Conservation (phyloP, 495 filamentous ascomycete species). For the Trichoderma virens region DNA sequence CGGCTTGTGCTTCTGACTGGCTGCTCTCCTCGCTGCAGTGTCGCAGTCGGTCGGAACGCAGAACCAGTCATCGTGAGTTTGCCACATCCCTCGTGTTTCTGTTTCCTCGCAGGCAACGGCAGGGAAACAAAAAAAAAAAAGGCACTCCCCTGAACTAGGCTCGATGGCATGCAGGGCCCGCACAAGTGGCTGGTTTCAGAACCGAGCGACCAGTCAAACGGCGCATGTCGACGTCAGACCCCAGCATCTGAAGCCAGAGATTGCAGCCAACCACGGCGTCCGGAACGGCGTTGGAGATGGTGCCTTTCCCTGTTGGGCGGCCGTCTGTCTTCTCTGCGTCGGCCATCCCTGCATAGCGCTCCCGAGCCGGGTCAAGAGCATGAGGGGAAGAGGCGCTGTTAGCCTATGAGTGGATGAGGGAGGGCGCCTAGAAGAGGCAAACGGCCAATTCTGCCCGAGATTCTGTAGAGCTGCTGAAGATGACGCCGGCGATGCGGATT, state of each 20-base stretch:
- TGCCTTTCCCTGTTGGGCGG: neutral
- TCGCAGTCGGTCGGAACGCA: neutral
- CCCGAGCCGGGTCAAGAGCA: slow-evolving; percentile 3
- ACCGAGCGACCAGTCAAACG: neutral
- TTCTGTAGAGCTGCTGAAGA: neutral
- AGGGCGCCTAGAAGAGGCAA: neutral
- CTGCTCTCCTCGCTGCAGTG: neutral
- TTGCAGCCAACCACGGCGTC: slow-evolving; percentile 4
- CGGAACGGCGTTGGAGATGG: slow-evolving; percentile 1
- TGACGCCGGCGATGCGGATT: no score
- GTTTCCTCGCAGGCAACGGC: neutral
- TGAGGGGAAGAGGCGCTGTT: neutral
- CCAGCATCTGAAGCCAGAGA: neutral
- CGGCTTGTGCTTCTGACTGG: neutral
- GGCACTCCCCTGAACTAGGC: neutral
- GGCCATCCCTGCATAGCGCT: slow-evolving; percentile 5
- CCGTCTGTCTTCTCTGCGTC: neutral
- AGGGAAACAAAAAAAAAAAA: neutral
- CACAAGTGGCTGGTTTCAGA: slow-evolving; percentile 4
- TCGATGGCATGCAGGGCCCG: slow-evolving; percentile 7
- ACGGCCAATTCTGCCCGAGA: neutral
- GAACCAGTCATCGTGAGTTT: neutral
- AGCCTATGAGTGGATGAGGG: neutral
- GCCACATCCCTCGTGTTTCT: neutral
- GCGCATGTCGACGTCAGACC: neutral